phyloP scores from a whole-genome alignment of 2,329 filamentous ascomycete genomes.

The Colletotrichum lentis region DNA sequence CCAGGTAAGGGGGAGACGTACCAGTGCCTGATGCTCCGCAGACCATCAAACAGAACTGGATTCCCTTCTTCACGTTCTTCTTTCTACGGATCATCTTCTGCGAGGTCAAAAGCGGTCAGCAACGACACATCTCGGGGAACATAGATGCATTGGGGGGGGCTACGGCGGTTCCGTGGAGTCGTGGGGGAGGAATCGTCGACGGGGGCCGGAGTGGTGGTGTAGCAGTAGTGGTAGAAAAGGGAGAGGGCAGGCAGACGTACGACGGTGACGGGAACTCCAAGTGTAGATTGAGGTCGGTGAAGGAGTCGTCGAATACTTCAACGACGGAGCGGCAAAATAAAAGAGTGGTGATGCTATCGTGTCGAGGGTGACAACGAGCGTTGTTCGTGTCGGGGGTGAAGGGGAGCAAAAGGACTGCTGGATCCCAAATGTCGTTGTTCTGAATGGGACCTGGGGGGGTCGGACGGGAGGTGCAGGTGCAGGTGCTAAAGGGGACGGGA shows the following conservation, averaged over 20 bases:
- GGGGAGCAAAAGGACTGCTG: slow-evolving; percentile 33
- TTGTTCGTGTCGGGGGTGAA: slow-evolving; percentile 33
- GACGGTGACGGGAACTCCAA: slow-evolving; percentile 27
- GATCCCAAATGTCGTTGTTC: slow-evolving; percentile 37
- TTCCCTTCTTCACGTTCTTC: slow-evolving; percentile 99
- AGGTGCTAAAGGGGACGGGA: slow-evolving; percentile 40
- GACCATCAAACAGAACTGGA: slow-evolving; percentile 99
- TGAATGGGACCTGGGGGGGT: slow-evolving; percentile 31
- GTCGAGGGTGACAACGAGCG: slow-evolving; percentile 28
- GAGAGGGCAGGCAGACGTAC: slow-evolving; percentile 32
- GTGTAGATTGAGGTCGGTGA: slow-evolving; percentile 22
- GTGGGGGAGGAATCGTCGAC: slow-evolving; percentile 26
- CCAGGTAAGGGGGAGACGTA: slow-evolving; percentile 57
- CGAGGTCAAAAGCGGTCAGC: slow-evolving; percentile 43
- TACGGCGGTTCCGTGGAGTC: slow-evolving; percentile 21
- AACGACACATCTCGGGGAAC: slow-evolving; percentile 33
- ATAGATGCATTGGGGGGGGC: slow-evolving; percentile 30
- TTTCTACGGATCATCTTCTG: slow-evolving; percentile 98
- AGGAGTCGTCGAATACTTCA: slow-evolving; percentile 28
- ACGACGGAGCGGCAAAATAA: slow-evolving; percentile 18
- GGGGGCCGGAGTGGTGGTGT: slow-evolving; percentile 16
- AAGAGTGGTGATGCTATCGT: slow-evolving; percentile 24
- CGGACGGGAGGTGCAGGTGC: slow-evolving; percentile 37
- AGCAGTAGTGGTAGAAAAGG: not conserved
- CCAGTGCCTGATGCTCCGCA: slow-evolving; percentile 98